Conservation (phyloP, 2,329 filamentous ascomycete species). For the Trichoderma pleuroti region DNA sequence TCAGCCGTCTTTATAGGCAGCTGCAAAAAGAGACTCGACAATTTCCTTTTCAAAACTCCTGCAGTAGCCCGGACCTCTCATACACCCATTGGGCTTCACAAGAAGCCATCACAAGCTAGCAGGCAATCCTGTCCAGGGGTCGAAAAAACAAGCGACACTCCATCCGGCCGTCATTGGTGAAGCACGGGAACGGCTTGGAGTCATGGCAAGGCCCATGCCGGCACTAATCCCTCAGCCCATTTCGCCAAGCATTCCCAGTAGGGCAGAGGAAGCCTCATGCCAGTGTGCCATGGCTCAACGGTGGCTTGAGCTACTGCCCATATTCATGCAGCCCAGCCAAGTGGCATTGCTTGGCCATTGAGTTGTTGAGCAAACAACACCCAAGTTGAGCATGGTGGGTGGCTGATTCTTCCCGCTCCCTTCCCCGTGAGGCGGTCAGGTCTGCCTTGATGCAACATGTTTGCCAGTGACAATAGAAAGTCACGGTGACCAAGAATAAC, state of each 20-base stretch:
- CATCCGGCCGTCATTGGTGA: conserved; percentile 3
- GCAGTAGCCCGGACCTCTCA: not conserved
- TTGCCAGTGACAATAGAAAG: not conserved
- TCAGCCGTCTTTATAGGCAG: not conserved
- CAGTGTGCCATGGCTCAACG: not conserved
- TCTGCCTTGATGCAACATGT: not conserved
- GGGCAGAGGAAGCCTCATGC: not conserved
- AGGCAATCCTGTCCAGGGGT: not conserved
- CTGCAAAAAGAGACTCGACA: not conserved
- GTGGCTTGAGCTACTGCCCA: not conserved
- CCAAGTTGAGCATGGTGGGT: not conserved
- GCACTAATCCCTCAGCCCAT: conserved; percentile 16
- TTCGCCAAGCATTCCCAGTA: not conserved
- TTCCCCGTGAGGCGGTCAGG: not conserved
- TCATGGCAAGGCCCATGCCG: conserved; percentile 1
- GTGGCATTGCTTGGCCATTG: not conserved
- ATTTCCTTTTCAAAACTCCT: not conserved
- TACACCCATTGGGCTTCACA: not conserved
- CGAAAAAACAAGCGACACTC: not conserved
- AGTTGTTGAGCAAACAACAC: not conserved
- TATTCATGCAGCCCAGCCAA: not conserved
- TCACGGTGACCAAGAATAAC: not conserved
- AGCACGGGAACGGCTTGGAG: not conserved
- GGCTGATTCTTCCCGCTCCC: not conserved
- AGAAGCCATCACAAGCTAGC: conserved; percentile 15